phyloP scores from a whole-genome alignment of 768 basidiomycete genomes.

The Dictyophora rubrovolvata region DNA sequence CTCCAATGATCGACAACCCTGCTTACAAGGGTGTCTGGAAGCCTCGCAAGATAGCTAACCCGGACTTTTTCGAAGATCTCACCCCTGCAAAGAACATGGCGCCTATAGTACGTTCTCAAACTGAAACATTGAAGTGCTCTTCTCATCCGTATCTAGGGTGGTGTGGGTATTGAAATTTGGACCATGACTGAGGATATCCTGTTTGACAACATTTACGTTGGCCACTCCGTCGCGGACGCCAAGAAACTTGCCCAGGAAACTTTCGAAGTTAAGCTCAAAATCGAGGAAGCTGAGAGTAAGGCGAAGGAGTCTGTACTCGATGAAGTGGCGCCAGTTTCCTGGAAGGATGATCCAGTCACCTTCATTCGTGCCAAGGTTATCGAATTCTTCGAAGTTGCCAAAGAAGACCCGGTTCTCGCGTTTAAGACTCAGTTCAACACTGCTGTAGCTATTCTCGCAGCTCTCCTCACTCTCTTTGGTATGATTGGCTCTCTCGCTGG shows the following conservation, averaged over 20 bases:
- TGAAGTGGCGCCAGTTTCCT: conserved; percentile 40
- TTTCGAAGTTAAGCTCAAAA: conserved; percentile 81
- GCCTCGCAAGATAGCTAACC: conserved; percentile 85
- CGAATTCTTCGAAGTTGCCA: conserved; percentile 70
- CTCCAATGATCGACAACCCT: conserved; percentile 94
- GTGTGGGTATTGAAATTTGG: conserved; percentile 97
- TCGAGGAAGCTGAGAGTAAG: conserved; percentile 61
- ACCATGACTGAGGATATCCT: conserved; percentile 96
- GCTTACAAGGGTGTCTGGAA: conserved; percentile 95
- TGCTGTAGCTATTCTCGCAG: conserved; percentile 64
- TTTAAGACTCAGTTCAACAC: conserved; percentile 87
- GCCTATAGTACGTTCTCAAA: conserved; percentile 57
- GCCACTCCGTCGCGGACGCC: conserved; percentile 82
- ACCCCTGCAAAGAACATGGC: conserved; percentile 71
- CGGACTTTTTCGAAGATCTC: conserved; percentile 80
- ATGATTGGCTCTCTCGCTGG: conserved; percentile 77
- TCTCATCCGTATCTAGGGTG: conserved; percentile 42
- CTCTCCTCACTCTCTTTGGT: conserved; percentile 70
- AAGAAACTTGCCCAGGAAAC: conserved; percentile 75
- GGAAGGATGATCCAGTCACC: conserved; percentile 65
- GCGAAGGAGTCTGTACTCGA: conserved; percentile 29
- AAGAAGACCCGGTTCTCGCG: conserved; percentile 66
- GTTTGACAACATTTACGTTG: conserved; percentile 90
- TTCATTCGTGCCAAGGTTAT: conserved; percentile 73
- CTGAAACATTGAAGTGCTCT: background rate